phyloP scores from a whole-genome alignment of 371 early-diverging fungal genomes.

The Mucor plumbeus region DNA sequence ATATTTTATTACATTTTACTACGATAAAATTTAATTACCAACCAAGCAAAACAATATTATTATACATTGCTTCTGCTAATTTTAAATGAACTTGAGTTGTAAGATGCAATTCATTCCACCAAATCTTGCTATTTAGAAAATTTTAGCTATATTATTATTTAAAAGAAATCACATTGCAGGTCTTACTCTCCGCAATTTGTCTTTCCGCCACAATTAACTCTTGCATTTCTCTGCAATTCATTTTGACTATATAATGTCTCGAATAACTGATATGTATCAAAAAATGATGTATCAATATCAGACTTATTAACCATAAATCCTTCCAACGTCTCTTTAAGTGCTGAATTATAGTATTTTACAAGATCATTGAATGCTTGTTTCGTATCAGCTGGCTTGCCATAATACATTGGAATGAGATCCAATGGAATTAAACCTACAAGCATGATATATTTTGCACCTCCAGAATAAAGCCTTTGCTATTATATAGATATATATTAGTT shows the following conservation, averaged over 20 bases:
- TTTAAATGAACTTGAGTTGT: constrained; percentile 14
- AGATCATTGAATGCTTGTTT: constrained; percentile 6
- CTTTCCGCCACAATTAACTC: constrained; percentile 8
- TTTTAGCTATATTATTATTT: background rate
- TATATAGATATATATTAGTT: background rate
- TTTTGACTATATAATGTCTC: background rate
- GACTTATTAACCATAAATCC: background rate
- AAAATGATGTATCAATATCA: background rate
- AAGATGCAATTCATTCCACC: constrained; percentile 27
- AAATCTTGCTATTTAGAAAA: constrained; percentile 16
- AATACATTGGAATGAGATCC: constrained; percentile 13
- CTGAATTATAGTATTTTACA: constrained; percentile 13
- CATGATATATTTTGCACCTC: constrained; percentile 14
- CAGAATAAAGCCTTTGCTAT: background rate
- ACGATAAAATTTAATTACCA: constrained; percentile 3
- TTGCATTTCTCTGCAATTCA: background rate
- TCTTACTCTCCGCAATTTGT: constrained; percentile 19
- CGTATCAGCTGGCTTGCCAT: background rate
- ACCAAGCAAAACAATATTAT: background rate
- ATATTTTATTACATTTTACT: background rate
- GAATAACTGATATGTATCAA: constrained; percentile 13
- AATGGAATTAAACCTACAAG: constrained; percentile 22
- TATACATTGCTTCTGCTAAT: constrained; percentile 16
- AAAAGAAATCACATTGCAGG: background rate
- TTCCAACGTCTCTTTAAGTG: background rate